Base-by-base conservation (phyloP, 768 basidiomycete genomes). In the Coprinellus aureogranulatus region DNA sequence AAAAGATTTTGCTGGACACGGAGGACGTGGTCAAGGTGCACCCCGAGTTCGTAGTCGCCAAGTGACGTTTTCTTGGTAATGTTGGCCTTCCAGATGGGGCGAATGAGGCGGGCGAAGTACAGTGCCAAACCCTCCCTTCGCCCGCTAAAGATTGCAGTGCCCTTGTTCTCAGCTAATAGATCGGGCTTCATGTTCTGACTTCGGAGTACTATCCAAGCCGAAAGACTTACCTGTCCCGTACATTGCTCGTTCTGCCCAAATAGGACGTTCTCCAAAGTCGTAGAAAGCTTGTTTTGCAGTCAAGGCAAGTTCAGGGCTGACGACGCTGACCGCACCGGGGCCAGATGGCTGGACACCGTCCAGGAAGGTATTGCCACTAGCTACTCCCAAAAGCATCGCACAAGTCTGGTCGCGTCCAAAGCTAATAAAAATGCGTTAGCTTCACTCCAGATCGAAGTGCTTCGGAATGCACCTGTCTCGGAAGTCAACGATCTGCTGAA, bases 321-420 rank as follows among this genome's bases (percentile, higher is more conserved):
- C 71, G 44, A 75, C 78, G 34, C 74, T 77, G 53, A 89, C 75
- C 2, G 72, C 72, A 26, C 72, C 78, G 22, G 82, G 75, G 11
- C 72, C 68, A 23, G 78, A 70, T 51, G 77, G 77, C 49, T 83
- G 82, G n/a, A 74, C 72, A 27, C 76, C 70, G 57, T 89, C 86
- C 54, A 94, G 71, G 71, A 88, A 93, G 1, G 87, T 87, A 69
- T 94, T 94, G 34, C 89, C 90, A 58, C 89, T 82, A 0, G 93
- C 91, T 55, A 98, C 80, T 11, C 87, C 89, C 14, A 96, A 80
- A 18, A 93, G 82, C 90, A 97, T 95, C 4, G 92, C 88, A 64
- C 93, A 95, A 2, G 92, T 89, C 65, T 96, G 91, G 68, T 94
- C 91, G 53, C 92, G 83, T 46, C 94, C 94, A 69, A 90, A 97